A percentile compares a stretch with the other conserved stretches of the same genome.
Conservation (phyloP, 805 yeast genomes). For the Pichia kluyveri region DNA sequence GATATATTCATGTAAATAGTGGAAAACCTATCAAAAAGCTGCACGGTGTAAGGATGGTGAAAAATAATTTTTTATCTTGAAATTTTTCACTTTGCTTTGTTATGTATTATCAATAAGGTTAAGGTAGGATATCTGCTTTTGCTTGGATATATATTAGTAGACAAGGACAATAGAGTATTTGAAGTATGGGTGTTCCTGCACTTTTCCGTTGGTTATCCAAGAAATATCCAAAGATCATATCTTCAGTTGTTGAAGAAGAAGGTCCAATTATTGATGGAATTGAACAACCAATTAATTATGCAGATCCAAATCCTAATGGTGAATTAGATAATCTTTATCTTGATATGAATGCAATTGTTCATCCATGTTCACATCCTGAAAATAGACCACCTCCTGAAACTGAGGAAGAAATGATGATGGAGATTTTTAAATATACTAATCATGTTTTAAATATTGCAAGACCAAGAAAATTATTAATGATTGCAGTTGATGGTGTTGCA, state of each 20-base stretch:
- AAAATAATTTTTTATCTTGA: neutral
- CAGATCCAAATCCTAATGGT: conserved; percentile 85
- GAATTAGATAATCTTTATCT: conserved; percentile 88
- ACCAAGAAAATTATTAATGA: conserved; percentile 85
- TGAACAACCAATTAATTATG: conserved; percentile 55
- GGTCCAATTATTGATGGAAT: conserved; percentile 50
- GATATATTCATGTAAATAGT: no score
- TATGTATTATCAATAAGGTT: no score
- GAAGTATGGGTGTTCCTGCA: conserved; percentile 92
- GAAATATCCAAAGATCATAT: conserved; percentile 88
- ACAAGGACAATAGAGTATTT: neutral
- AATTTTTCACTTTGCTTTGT: neutral
- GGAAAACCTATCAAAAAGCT: no score
- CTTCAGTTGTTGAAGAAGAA: conserved; percentile 79
- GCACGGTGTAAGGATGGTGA: neutral
- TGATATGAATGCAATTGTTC: conserved; percentile 99
- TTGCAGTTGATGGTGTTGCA: conserved; percentile 98
- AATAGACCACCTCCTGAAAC: conserved; percentile 92
- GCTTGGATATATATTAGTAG: no score
- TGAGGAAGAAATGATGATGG: conserved; percentile 94
- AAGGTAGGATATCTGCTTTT: no score
- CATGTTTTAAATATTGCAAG: conserved; percentile 88
- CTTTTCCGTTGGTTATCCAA: conserved; percentile 91
- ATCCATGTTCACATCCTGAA: conserved; percentile 98
- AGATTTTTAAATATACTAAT: conserved; percentile 86